Percentiles rank a stretch among this genome's conserved stretches.
phyloP scores from a whole-genome alignment of 495 filamentous ascomycete genomes.

The Xylaria grammica region DNA sequence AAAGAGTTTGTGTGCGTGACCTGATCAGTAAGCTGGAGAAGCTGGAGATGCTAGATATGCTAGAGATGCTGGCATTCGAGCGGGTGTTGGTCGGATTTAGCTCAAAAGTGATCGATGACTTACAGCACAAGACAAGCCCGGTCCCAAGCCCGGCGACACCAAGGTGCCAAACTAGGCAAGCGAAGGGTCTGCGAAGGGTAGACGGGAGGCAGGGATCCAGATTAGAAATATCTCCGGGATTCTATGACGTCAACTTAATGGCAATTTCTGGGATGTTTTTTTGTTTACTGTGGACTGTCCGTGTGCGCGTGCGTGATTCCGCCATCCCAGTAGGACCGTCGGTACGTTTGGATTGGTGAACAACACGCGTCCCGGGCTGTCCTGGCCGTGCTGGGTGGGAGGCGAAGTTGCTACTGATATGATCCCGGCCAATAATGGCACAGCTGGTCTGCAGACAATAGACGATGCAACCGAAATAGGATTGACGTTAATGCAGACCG shows the following conservation, averaged over 20 bases:
- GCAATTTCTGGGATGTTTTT: background rate
- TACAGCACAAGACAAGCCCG: background rate
- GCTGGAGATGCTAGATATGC: background rate
- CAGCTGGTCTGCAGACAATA: background rate
- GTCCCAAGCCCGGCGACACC: background rate
- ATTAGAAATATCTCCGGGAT: slow-evolving; percentile 12
- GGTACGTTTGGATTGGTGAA: background rate
- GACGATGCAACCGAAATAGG: slow-evolving; percentile 16
- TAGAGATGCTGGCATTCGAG: background rate
- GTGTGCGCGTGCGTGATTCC: slow-evolving; percentile 6
- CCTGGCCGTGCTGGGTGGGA: too few species aligned
- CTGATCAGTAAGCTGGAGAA: background rate
- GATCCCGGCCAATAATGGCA: slow-evolving; percentile 10
- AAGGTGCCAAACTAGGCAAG: slow-evolving; percentile 2
- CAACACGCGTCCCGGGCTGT: slow-evolving; percentile 1
- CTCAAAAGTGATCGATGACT: background rate
- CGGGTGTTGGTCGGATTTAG: too few species aligned
- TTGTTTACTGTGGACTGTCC: slow-evolving; percentile 19
- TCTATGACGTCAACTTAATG: slow-evolving; percentile 10
- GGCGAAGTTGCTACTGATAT: background rate
- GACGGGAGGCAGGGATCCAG: slow-evolving; percentile 4
- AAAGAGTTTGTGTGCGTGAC: background rate
- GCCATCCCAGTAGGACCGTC: background rate
- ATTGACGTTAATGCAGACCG: slow-evolving; percentile 15
- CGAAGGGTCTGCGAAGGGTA: background rate